Conservation (phyloP, 768 basidiomycete genomes). For the Xerocomellus intermedius region DNA sequence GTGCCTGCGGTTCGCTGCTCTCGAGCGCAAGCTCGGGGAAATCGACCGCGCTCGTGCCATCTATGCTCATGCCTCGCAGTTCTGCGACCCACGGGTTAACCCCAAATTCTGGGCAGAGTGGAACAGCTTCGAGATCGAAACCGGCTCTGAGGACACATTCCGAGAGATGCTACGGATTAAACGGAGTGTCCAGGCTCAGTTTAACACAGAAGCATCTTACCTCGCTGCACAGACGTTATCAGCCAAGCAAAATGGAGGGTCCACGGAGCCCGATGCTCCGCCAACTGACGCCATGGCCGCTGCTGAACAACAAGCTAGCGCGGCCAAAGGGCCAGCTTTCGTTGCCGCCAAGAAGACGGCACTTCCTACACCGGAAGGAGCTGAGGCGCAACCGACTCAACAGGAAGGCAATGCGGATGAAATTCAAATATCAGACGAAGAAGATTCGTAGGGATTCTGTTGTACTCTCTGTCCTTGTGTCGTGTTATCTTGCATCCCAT, state of each 20-base stretch:
- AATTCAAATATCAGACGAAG: constrained; percentile 87
- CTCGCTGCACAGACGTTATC: constrained; percentile 87
- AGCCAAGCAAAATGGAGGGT: constrained; percentile 54
- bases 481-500: constrained; percentile 47
- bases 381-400: constrained; percentile 30
- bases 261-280: constrained; percentile 42
- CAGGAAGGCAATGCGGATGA: constrained; percentile 65
- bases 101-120: constrained; percentile 96
- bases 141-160: constrained; percentile 98
- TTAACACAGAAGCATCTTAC: constrained; percentile 96
- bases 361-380: constrained; percentile 39
- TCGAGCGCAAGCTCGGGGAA: constrained; percentile 97
- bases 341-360: constrained; percentile 68
- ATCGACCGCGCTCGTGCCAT: constrained; percentile 96
- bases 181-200: constrained; percentile 96
- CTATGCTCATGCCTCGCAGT: constrained; percentile 97
- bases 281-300: constrained; percentile 84
- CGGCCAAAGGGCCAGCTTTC: constrained; percentile 63
- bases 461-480: constrained; percentile 16
- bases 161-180: constrained; percentile 93
- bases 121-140: constrained; percentile 98
- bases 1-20: constrained; percentile 92
- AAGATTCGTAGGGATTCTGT: constrained; percentile 48
- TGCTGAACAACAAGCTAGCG: constrained; percentile 64
- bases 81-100: constrained; percentile 93